phyloP scores from a whole-genome alignment of 2,329 filamentous ascomycete genomes.

The Madurella mycetomatis region DNA sequence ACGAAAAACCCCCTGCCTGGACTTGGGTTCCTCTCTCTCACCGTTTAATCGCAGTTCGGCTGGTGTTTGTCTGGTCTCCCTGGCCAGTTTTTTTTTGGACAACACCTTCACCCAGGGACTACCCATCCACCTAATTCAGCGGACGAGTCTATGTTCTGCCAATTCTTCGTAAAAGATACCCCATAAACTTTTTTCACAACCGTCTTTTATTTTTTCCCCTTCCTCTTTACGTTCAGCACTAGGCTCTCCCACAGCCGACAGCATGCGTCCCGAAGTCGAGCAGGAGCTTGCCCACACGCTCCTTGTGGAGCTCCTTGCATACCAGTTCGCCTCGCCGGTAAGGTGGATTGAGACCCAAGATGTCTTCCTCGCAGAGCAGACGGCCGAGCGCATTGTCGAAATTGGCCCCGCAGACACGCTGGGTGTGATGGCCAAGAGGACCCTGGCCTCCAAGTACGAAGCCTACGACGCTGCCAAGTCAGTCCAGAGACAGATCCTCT shows the following conservation, averaged over 20 bases:
- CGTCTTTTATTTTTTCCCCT: not conserved
- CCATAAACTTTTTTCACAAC: not conserved
- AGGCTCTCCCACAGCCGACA: slow-evolving; percentile 30
- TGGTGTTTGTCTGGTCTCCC: not conserved
- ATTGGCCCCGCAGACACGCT: slow-evolving; percentile 95
- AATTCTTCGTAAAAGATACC: slow-evolving; percentile 10
- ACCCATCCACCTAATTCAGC: not conserved
- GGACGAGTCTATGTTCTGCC: slow-evolving; percentile 7
- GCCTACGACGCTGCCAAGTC: slow-evolving; percentile 96
- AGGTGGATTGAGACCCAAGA: slow-evolving; percentile 99
- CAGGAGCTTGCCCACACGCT: slow-evolving; percentile 98
- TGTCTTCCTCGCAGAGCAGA: slow-evolving; percentile 96
- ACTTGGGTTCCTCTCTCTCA: not conserved
- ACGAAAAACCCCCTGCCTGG: slow-evolving; percentile 9
- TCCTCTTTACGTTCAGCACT: not conserved
- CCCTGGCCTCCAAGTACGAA: slow-evolving; percentile 94
- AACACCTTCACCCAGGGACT: not conserved
- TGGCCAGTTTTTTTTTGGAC: not conserved
- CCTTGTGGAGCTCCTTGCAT: slow-evolving; percentile 96
- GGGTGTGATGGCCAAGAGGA: slow-evolving; percentile 95
- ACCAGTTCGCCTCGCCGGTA: slow-evolving; percentile 97
- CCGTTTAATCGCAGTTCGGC: not conserved
- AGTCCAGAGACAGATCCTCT: slow-evolving; percentile 93
- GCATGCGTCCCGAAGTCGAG: slow-evolving; percentile 97
- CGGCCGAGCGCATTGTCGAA: slow-evolving; percentile 94